Evolutionary conservation across 2,329 filamentous ascomycete species (phyloP), one percentile per base, ranked within the genome.

Genomic region (Didymella sp.): DNA sequence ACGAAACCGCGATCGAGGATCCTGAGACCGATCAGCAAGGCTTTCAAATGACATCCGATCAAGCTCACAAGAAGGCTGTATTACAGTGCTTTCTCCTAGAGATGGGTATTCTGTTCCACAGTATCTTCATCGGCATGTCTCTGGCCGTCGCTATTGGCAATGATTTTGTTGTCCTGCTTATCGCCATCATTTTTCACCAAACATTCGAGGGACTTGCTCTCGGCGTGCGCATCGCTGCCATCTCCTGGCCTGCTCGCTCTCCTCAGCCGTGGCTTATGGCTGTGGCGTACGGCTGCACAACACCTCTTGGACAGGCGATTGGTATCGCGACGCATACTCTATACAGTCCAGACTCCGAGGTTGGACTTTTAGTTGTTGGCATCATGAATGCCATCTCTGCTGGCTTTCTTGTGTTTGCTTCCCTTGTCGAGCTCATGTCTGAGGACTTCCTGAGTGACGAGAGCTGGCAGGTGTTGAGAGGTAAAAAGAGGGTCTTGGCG

Each of bases 201-300:
- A 92, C 90, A 1, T 96, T 96, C 63, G 92, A 96, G 78, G 92
- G 92, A 2, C 86, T 96, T 13, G 92, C 92, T 0, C 84, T 96
- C 4, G 92, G 92, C 6, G 90, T 90, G 40, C 89, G 92, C 56
- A 96, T 96, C 67, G 90, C 91, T 0, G 89, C 90, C 9, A 86
- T 96, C 25, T 87, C 89, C 19, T 76, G 72, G 66, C 63, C 66
- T 9, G 51, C 64, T 11, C 61, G 63, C 19, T 60, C 68, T 7
- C 54, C 61, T 12, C 72, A 80, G 59, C 79, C 79, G 0, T 84
- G 89, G 89, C 81, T 92, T 8, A 92, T 92, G 89, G 89, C 90
- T 1, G 77, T 92, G 13, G 88, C 89, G 1, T 92, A 91, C 67
- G 89, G 89, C 19, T 50, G 31, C 43, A 69, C 65, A 24, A 96